Conservation (phyloP, 768 basidiomycete species). For the Mycena galopus region DNA sequence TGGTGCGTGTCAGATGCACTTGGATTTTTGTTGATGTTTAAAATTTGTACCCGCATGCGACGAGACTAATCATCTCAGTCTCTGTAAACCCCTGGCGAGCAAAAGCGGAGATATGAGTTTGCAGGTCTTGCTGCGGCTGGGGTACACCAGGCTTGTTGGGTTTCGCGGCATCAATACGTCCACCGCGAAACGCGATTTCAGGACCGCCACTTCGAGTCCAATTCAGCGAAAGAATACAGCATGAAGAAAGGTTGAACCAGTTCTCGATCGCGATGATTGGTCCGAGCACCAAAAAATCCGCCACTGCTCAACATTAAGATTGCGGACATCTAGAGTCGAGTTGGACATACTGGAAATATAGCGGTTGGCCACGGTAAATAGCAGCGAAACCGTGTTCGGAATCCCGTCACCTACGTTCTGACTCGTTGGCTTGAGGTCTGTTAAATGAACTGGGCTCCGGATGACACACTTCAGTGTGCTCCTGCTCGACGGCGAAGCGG, state of each 20-base stretch:
- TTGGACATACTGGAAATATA: background rate
- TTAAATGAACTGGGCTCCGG: background rate
- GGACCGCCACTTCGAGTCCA: background rate
- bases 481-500: background rate
- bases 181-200: background rate
- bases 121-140: constrained; percentile 15
- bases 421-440: background rate
- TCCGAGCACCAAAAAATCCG: background rate
- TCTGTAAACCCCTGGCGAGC: no score
- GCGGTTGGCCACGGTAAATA: background rate
- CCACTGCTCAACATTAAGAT: background rate
- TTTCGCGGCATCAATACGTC: constrained; percentile 3
- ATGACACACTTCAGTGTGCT: background rate
- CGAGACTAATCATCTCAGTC: no score
- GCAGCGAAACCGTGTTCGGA: background rate
- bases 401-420: background rate
- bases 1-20: background rate
- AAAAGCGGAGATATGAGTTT: background rate
- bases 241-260: background rate
- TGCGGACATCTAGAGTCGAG: background rate
- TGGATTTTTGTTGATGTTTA: background rate
- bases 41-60: background rate
- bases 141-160: constrained; percentile 8
- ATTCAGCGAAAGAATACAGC: background rate
- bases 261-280: background rate